Evolutionary conservation across 2,329 filamentous ascomycete genomes (phyloP), one percentile per base, ranked within the genome.

Genomic region (Pestalotiopsis sp.): DNA sequence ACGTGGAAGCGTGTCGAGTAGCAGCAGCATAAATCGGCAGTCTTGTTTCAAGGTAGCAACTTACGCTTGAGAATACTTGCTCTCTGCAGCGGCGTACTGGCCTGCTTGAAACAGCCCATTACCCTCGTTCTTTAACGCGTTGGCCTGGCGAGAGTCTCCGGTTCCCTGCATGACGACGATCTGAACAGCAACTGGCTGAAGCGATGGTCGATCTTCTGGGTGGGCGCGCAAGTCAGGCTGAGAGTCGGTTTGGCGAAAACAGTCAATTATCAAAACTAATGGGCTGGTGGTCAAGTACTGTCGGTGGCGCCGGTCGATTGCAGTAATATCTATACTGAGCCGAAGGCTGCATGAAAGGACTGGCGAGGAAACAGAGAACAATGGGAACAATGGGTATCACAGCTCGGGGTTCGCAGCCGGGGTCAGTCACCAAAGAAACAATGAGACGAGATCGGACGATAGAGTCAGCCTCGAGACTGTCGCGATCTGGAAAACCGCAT

Each of bases 31-130:
- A 17, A n/a, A 20, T 36, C 6, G 13, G 38, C 6, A 41, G n/a
- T 13, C 39, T 38, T 52, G 45, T n/a, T 23, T 17, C 7, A n/a
- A 4, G 7, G 14, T 27, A 17, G 66, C 41, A 12, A 80, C 88
- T 77, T 80, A 91, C 83, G 93, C 93, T 79, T 92, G 82, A 1
- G 84, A 84, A 75, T 90, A 90, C 62, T 84, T 78, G 11, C 78
- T 78, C 71, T 88, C 86, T 5, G 88, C 88, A 36, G 77, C 80
- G 2, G 77, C 76, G 72, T 83, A 90, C 65, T 89, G 85, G 68
- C 83, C 85, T 58, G 80, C 77, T 69, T 85, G 84, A 76, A 88
- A 90, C 69, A 81, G 82, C 59, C 79, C 81, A 75, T 86, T 86
- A 62, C 84, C 83, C 12, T 72, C 70, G 12, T 58, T 45, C 66